Evolutionary conservation across 2,329 filamentous ascomycete genomes (phyloP), one percentile per base, ranked within the genome.

Genomic region (Pseudogymnoascus sp.): DNA sequence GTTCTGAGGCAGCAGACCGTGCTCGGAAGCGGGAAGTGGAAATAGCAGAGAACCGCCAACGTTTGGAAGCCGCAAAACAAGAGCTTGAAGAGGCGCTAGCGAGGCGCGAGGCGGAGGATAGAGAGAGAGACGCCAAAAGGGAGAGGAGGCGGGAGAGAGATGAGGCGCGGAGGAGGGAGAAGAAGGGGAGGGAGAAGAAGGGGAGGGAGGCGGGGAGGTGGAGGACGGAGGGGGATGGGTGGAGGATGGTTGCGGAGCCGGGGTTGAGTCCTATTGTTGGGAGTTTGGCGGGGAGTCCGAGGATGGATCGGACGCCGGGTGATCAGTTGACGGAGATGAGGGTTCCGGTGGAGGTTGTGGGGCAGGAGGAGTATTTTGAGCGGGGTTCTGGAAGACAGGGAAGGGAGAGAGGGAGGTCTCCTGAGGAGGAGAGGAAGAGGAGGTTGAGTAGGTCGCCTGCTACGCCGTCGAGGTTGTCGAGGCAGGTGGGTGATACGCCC

Each of bases 251-350:
- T 42, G 77, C 77, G 23, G 79, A 82, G 64, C 80, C 81, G 10
- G 72, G 73, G 6, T 68, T 84, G 53, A 82, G 78, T 60, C 79
- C 80, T 11, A 81, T 82, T 61, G 71, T 76, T n/a, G 14, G n/a
- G 37, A 40, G 37, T 40, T 16, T 40, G n/a, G 37, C 37, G 37
- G 37, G 37, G 37, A 40, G 37, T 40, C 37, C 37, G 37, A 40
- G 37, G 37, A 40, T 14, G n/a, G 37, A 18, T 40, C 1, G 37
- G 1, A 40, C 37, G n/a, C 37, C 37, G n/a, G 37, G 18, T 40
- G 37, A 40, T 40, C 37, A 40, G 37, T 40, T 40, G 37, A 40
- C 37, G 37, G 37, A 40, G n/a, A 40, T 40, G 37, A 40, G 37
- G 37, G 37, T 40, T 16, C 37, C 37, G 37, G n/a, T 4, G 6